phyloP scores from a whole-genome alignment of 345 rosid genomes.

The Erodium maritimum region DNA sequence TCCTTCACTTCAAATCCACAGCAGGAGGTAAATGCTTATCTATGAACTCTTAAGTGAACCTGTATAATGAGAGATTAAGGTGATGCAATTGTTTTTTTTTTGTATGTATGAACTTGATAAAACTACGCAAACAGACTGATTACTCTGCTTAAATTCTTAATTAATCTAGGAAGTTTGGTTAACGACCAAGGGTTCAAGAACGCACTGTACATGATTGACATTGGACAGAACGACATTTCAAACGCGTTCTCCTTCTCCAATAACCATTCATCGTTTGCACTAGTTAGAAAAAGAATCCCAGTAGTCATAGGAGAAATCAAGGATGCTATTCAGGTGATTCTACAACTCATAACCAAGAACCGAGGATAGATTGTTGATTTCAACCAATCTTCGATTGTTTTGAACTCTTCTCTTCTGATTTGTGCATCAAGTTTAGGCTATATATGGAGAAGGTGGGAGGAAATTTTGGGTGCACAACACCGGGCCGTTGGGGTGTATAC shows the following conservation, averaged over 20 bases:
- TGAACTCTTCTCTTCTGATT: not conserved
- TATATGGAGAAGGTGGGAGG: slow-evolving; percentile 58
- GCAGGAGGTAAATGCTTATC: slow-evolving; percentile 23
- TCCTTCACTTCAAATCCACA: slow-evolving; percentile 57
- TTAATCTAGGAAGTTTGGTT: slow-evolving; percentile 25
- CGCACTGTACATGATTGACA: slow-evolving; percentile 76
- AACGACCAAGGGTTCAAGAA: slow-evolving; percentile 37
- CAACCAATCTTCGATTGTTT: no score
- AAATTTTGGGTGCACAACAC: slow-evolving; percentile 88
- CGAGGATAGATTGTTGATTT: not conserved
- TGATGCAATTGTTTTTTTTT: no score
- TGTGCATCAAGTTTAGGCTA: slow-evolving; percentile 17
- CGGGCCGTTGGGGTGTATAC: slow-evolving; percentile 85
- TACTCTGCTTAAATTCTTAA: slow-evolving; percentile 12
- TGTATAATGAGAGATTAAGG: no score
- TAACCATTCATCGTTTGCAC: slow-evolving; percentile 35
- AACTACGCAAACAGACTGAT: not conserved
- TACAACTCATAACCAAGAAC: no score
- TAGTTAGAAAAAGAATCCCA: slow-evolving; percentile 43
- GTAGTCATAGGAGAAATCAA: slow-evolving; percentile 40
- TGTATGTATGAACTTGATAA: not conserved
- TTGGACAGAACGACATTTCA: slow-evolving; percentile 78
- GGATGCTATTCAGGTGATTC: slow-evolving; percentile 47
- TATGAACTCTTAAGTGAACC: not conserved
- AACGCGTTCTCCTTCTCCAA: slow-evolving; percentile 58